A percentile compares a stretch with the other conserved stretches of the same genome.
phyloP scores from a whole-genome alignment of 176 grass and related monocot genomes.

The Puya raimondii region DNA sequence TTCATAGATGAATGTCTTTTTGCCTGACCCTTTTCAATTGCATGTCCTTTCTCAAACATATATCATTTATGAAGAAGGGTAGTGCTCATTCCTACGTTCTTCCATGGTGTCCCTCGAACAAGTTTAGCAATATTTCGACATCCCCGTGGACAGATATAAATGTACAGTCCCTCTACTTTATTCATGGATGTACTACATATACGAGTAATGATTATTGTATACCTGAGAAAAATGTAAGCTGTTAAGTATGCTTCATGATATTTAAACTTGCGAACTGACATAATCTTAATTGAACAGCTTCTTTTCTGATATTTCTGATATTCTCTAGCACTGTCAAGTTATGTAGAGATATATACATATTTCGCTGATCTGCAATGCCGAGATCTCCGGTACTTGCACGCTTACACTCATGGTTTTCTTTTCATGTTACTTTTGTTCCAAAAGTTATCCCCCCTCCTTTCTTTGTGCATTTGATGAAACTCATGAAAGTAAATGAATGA shows the following conservation, averaged over 20 bases:
- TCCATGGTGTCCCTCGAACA: conserved; percentile 20
- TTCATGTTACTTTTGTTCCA: too few relatives aligned
- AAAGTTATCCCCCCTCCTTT: too few relatives aligned
- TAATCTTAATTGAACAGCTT: neutral
- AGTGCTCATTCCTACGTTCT: conserved; percentile 27
- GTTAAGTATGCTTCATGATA: conserved; percentile 19
- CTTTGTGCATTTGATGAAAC: too few relatives aligned
- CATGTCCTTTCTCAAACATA: neutral
- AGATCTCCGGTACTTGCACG: too few relatives aligned
- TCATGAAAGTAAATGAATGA: too few relatives aligned
- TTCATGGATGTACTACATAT: conserved; percentile 53
- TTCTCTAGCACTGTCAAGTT: too few relatives aligned
- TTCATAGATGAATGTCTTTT: conserved; percentile 75
- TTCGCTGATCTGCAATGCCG: too few relatives aligned
- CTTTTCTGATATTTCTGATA: too few relatives aligned
- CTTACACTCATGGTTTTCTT: too few relatives aligned
- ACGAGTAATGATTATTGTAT: conserved; percentile 29
- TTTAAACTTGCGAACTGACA: conserved; percentile 14
- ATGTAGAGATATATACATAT: too few relatives aligned
- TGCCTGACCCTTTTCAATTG: conserved; percentile 33
- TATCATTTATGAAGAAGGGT: conserved; percentile 22
- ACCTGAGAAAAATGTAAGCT: conserved; percentile 19
- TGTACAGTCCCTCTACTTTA: conserved; percentile 56
- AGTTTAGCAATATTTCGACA: conserved; percentile 36
- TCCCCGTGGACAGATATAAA: conserved; percentile 62